Conservation (phyloP, 2,329 filamentous ascomycete genomes). For the Hypocreales sp. region DNA sequence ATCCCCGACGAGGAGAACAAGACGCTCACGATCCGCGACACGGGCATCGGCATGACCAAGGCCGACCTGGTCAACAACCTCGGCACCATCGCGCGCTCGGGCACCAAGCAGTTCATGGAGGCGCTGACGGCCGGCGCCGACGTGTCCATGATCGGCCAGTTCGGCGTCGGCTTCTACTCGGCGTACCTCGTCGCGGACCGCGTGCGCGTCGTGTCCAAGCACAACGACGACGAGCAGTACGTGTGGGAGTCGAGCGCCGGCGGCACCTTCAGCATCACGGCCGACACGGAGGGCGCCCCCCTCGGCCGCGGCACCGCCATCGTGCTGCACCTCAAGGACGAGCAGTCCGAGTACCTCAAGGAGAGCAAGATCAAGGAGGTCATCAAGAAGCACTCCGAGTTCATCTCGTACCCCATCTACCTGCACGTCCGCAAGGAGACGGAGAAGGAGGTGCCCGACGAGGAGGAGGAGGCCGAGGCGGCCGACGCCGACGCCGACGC, state of each 20-base stretch:
- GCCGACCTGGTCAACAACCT: constrained; percentile 99
- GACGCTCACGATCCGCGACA: constrained; percentile 94
- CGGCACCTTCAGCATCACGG: constrained; percentile 86
- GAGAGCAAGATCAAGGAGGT: constrained; percentile 99
- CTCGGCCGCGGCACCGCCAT: constrained; percentile 95
- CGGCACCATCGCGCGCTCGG: constrained; percentile 96
- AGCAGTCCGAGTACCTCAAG: constrained; percentile 96
- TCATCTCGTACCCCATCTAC: constrained; percentile 99
- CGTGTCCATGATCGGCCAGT: constrained; percentile 99
- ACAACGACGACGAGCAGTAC: constrained; percentile 99
- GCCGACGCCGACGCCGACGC: constrained; percentile 52
- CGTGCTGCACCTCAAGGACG: constrained; percentile 97
- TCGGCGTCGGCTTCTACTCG: constrained; percentile 99
- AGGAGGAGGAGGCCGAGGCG: constrained; percentile 66
- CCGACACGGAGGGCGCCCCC: constrained; percentile 80
- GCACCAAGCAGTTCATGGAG: constrained; percentile 99
- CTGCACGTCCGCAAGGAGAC: constrained; percentile 98
- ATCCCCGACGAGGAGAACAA: constrained; percentile 95
- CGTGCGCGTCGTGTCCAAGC: constrained; percentile 90
- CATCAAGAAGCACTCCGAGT: constrained; percentile 99
- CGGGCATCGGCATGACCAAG: constrained; percentile 99
- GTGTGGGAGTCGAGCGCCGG: constrained; percentile 96
- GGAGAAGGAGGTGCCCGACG: constrained; percentile 95
- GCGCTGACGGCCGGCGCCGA: constrained; percentile 94
- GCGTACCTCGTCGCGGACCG: constrained; percentile 98